A percentile compares a stretch with the other conserved stretches of the same genome.
Conservation (phyloP, 2,329 filamentous ascomycete species). For the Alternaria triticina region DNA sequence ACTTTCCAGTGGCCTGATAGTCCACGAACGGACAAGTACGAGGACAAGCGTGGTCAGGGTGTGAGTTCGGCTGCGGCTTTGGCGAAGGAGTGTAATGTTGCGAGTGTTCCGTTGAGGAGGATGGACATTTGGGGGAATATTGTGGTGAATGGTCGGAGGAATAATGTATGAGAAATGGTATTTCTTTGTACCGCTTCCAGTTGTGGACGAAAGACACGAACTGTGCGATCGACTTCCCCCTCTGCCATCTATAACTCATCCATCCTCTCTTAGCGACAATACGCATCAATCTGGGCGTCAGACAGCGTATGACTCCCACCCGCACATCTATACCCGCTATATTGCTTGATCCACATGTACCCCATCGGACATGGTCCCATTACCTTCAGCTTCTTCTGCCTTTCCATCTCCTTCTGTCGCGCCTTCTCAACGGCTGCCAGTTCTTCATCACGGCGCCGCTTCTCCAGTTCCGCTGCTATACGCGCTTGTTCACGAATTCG, state of each 20-base stretch:
- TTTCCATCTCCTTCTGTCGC: conserved; percentile 49
- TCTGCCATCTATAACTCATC: neutral
- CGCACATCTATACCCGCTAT: conserved; percentile 65
- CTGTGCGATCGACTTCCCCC: neutral
- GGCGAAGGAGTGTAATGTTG: neutral
- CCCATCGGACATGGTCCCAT: conserved; percentile 65
- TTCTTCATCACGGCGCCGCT: conserved; percentile 35
- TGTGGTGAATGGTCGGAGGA: neutral
- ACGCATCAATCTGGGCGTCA: conserved; percentile 8
- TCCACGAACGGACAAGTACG: neutral
- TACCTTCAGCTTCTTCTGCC: conserved; percentile 56
- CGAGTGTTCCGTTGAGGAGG: neutral
- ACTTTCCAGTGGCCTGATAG: neutral
- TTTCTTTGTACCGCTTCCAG: neutral
- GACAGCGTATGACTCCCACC: conserved; percentile 53
- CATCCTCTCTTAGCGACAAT: neutral
- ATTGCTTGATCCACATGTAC: conserved; percentile 67
- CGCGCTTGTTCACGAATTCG: conserved; percentile 24
- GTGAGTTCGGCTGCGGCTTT: neutral
- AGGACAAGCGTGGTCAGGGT: neutral
- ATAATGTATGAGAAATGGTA: neutral
- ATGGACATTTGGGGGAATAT: neutral
- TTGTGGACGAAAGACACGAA: neutral
- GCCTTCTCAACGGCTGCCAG: conserved; percentile 49
- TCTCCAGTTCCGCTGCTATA: conserved; percentile 26